phyloP scores from a whole-genome alignment of 2,329 filamentous ascomycete genomes.

The Xylaria sp. region DNA sequence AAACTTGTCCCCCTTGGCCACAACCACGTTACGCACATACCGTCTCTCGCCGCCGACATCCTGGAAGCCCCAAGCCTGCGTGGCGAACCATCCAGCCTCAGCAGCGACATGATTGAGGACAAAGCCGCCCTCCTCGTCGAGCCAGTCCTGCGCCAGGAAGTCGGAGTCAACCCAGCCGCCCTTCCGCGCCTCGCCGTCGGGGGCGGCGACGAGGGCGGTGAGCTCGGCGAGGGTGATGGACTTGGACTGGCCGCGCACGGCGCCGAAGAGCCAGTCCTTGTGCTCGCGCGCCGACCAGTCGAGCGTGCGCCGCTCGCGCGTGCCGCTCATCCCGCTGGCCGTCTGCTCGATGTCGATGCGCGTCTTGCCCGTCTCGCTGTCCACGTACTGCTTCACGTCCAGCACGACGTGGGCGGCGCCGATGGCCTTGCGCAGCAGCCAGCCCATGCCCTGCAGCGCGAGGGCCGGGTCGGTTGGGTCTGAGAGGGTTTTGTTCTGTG shows the following conservation, averaged over 20 bases:
- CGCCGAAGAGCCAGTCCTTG: slow-evolving; percentile 83
- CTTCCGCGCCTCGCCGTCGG: slow-evolving; percentile 66
- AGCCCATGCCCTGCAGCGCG: slow-evolving; percentile 76
- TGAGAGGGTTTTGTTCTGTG: slow-evolving; percentile 79
- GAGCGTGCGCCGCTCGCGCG: slow-evolving; percentile 64
- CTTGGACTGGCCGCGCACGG: slow-evolving; percentile 69
- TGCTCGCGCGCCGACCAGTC: slow-evolving; percentile 70
- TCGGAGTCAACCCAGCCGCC: slow-evolving; percentile 60
- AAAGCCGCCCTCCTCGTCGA: slow-evolving; percentile 64
- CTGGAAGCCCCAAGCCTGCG: slow-evolving; percentile 72
- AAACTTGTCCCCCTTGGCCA: slow-evolving; percentile 59
- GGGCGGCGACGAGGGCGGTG: slow-evolving; percentile 63
- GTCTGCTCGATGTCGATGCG: slow-evolving; percentile 80
- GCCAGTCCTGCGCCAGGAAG: slow-evolving; percentile 73
- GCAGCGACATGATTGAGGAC: slow-evolving; percentile 71
- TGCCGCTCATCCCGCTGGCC: slow-evolving; percentile 77
- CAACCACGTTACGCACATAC: slow-evolving; percentile 64
- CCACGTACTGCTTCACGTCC: slow-evolving; percentile 65
- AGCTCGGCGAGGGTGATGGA: slow-evolving; percentile 65
- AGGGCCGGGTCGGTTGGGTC: slow-evolving; percentile 76
- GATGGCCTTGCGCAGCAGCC: slow-evolving; percentile 78
- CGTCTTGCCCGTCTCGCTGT: slow-evolving; percentile 54
- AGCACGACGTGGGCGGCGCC: slow-evolving; percentile 75
- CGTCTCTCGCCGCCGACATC: slow-evolving; percentile 62
- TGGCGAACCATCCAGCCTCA: slow-evolving; percentile 64